Conservation (phyloP, 1,284 basidiomycete genomes). For the Ustilago sp. region DNA sequence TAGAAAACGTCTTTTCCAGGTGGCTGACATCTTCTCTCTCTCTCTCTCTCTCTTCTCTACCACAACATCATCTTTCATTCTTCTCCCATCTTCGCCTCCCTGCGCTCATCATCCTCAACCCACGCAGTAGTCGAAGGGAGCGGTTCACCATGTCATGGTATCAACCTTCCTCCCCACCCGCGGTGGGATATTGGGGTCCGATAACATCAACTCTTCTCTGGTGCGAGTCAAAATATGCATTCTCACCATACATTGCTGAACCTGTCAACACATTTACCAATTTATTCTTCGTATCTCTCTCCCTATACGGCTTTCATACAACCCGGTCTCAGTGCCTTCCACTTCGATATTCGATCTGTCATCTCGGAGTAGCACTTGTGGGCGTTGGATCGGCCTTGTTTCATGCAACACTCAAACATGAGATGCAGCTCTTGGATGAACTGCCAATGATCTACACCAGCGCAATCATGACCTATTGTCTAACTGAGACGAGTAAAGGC, state of each 20-base stretch:
- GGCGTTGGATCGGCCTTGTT: conserved; percentile 62
- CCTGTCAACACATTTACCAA: conserved; percentile 70
- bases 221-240: conserved; percentile 66
- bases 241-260: conserved; percentile 63
- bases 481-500: conserved; percentile 54
- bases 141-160: conserved; percentile 37
- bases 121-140: not conserved
- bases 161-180: conserved; percentile 19
- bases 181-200: conserved; percentile 61
- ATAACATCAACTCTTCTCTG: conserved; percentile 63
- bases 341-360: conserved; percentile 51
- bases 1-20: too few species aligned
- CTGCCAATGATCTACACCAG: conserved; percentile 69
- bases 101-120: too few species aligned
- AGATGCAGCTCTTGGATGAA: conserved; percentile 67
- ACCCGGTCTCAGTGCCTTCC: conserved; percentile 45
- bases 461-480: conserved; percentile 55
- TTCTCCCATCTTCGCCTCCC: too few species aligned
- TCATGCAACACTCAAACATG: conserved; percentile 65
- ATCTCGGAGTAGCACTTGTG: conserved; percentile 59
- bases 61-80: too few species aligned
- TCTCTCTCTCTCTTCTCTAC: too few species aligned
- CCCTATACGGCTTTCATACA: conserved; percentile 68
- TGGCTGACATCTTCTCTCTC: too few species aligned
- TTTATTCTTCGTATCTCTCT: conserved; percentile 70